Evolutionary conservation across 108 stramenopile species (phyloP).

Genomic region (Skeletonema marinoi): DNA sequence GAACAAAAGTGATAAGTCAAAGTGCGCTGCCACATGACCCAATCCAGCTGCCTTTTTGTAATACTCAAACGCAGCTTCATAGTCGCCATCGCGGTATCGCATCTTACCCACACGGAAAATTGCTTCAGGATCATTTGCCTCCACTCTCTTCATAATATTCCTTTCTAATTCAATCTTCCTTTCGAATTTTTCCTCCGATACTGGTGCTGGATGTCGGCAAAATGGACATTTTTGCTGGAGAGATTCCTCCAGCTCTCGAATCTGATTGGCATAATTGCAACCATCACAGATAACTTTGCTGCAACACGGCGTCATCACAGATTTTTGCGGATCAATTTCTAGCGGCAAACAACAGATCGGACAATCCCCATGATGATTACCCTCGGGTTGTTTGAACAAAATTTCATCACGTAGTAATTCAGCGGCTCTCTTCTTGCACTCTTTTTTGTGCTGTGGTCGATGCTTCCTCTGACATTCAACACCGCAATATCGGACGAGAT

Average conservation of each 20-base stretch:
- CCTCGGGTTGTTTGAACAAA: too few species aligned
- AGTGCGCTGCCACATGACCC: neutral
- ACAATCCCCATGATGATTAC: neutral
- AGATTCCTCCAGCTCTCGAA: neutral
- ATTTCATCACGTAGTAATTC: too few species aligned
- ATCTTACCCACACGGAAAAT: neutral
- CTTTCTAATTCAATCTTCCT: too few species aligned
- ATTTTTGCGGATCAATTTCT: neutral
- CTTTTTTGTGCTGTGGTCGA: neutral
- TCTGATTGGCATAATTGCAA: neutral
- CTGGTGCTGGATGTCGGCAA: neutral
- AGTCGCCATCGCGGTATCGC: neutral
- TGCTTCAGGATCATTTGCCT: neutral
- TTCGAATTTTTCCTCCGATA: neutral
- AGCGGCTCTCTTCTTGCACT: neutral
- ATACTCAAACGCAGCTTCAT: neutral
- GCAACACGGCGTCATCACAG: neutral
- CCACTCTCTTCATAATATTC: neutral
- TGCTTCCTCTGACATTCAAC: neutral
- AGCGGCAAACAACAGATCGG: neutral
- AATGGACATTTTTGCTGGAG: neutral
- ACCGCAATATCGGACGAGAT: neutral
- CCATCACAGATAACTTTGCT: neutral
- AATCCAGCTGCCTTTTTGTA: neutral
- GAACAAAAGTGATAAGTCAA: neutral